These are phyloP conservation scores for Chloranthus sessilifolius DNA, from an alignment of 164 flowering plant genomes.

Conservation along the genomic window DNA sequence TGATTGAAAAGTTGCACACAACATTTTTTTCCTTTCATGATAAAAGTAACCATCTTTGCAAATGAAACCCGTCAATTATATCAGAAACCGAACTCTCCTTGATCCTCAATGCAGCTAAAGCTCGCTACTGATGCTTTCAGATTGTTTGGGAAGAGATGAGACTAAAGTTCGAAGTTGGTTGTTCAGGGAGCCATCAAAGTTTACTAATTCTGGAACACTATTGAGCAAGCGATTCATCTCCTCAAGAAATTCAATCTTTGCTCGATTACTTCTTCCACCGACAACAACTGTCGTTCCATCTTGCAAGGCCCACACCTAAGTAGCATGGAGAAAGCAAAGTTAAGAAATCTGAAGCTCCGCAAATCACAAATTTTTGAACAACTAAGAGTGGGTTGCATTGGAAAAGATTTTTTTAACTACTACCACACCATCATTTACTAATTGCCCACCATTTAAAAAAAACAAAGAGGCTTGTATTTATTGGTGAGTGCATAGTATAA, in stretches of 20 bases:
- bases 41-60: conserved; percentile 5
- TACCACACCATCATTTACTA: too few species aligned
- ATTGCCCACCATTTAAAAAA: too few species aligned
- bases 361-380: too few species aligned
- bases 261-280: conserved; percentile 91
- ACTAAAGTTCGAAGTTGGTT: not conserved
- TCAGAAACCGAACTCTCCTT: not conserved
- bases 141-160: conserved; percentile 16
- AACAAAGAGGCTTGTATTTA: too few species aligned
- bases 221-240: conserved; percentile 78
- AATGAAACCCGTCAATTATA: not conserved
- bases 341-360: too few species aligned
- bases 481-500: too few species aligned
- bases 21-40: too few species aligned
- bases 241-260: conserved; percentile 70
- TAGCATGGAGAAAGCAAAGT: too few species aligned
- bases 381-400: too few species aligned
- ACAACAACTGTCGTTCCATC: conserved; percentile 79
- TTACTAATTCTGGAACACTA: conserved; percentile 75
- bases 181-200: conserved; percentile 18
- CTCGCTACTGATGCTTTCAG: conserved; percentile 28
- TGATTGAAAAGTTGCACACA: too few species aligned
- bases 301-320: conserved; percentile 92
- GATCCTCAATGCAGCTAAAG: not conserved
- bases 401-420: too few species aligned